Evolutionary conservation across 1,139 yeast genomes (phyloP), one percentile per base, ranked within the genome.

Genomic region (Geotrichum bryndzae): DNA sequence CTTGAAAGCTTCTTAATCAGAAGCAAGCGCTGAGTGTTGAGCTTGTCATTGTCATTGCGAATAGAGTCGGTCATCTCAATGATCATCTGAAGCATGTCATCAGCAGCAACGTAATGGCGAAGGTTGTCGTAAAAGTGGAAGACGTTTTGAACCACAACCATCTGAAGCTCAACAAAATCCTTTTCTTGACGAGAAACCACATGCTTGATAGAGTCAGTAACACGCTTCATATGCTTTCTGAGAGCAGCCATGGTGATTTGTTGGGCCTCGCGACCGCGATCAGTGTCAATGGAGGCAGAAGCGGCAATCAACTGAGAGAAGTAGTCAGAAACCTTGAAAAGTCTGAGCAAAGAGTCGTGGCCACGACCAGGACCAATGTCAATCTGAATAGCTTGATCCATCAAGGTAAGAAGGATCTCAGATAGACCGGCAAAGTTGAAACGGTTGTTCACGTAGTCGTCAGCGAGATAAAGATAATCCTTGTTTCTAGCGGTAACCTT

Each of bases 1-100:
- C 79, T 79, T 57, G 87, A 80, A 51, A 87, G 75, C 60, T 88
- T 78, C 69, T 85, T 83, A 63, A 86, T 77, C 66, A 88, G 79
- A 58, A 86, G 74, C 63, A 88, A 75, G 67, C 87, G 85, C 56
- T 83, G 79, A 54, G 85, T 77, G 57, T 84, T 78, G 57, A 86
- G 77, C 67, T 79, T 81, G 67, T 84, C 69, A 35, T 66, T 64
- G 53, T 67, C 70, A 13, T 62, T 57, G 50, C 70, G 65, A 31
- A 71, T 66, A 2, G 73, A 56, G 54, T 72, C 74, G 15, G 68
- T 67, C 18, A 71, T 65, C 22, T 72, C 73, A 54, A 72, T 67
- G 51, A 72, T 63, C 57, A 68, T 63, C 57, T 68, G 69, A 13
- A 72, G 68, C 53, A 68, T 62, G 41, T 68, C 70, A 53, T 69